Evolutionary conservation across 768 basidiomycete genomes (phyloP).

Genomic region (Pulveroboletus sp.): DNA sequence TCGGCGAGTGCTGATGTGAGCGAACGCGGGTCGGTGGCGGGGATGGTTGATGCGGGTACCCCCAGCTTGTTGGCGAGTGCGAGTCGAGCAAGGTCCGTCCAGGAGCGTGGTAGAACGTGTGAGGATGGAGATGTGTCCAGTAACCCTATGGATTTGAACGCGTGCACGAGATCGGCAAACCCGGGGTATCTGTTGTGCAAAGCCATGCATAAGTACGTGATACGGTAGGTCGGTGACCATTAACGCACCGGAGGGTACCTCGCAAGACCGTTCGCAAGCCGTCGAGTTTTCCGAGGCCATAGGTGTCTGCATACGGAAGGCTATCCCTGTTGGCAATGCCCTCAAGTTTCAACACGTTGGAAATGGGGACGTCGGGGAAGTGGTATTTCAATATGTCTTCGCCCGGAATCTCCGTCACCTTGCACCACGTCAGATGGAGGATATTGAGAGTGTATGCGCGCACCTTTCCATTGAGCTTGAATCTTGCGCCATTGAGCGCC

Average conservation of each 20-base stretch:
- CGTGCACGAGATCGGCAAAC: conserved; percentile 70
- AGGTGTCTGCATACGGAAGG: conserved; percentile 63
- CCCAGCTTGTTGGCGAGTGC: conserved; percentile 31
- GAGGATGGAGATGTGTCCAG: conserved; percentile 40
- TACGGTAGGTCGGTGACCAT: background rate
- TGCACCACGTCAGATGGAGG: background rate
- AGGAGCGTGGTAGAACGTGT: conserved; percentile 17
- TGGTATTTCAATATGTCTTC: conserved; percentile 50
- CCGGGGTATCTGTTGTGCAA: conserved; percentile 68
- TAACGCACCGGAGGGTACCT: conserved; percentile 73
- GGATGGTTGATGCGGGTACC: conserved; percentile 14
- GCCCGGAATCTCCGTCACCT: conserved; percentile 52
- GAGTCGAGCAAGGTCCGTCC: conserved; percentile 38
- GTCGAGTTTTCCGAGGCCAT: conserved; percentile 47
- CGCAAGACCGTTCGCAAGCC: conserved; percentile 66
- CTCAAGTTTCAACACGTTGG: conserved; percentile 63
- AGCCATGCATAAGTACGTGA: background rate
- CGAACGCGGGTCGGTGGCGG: conserved; percentile 30
- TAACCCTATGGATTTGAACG: conserved; percentile 69
- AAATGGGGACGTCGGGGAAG: conserved; percentile 69
- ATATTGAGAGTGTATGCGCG: conserved; percentile 8
- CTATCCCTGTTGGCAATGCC: conserved; percentile 87
- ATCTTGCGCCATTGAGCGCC: conserved; percentile 69
- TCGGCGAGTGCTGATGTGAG: conserved; percentile 32
- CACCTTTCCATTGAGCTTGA: conserved; percentile 57